Evolutionary conservation across 495 filamentous ascomycete genomes (phyloP), one percentile per base, ranked within the genome.

Genomic region (Ramalina intermedia): DNA sequence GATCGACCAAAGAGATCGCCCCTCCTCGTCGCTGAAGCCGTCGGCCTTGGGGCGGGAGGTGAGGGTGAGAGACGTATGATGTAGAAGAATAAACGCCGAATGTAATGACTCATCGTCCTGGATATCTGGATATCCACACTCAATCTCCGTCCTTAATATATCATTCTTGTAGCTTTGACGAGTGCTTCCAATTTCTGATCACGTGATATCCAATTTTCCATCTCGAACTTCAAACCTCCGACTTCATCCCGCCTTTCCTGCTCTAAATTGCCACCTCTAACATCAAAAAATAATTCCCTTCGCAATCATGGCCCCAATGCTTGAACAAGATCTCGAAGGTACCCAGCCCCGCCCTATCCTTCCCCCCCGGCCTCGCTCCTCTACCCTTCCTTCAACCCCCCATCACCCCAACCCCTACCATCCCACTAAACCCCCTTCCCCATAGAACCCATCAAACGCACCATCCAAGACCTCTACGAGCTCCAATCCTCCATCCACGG

Each of bases 381-480:
- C 2, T 12, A 17, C 8, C 11, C 1, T 20, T 18, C 44, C 27
- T 6, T 33, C 21, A 24, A 45, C 23, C 23, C 23, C 13, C 2
- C 12, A 2, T 8, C 2, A 3, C 27, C 27, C 11, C 2, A 33
- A 4, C 27, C 27, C 18, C 11, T 12, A 17, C 8, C 11, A 3
- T 20, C 16, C 44, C 27, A 13, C 39, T 29, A 24, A 45, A 2
- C 23, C 23, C 13, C 2, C 12, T 4, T 8, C 26, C 0, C 12
- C 9, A 29, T 58, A 80, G 79, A 72, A 38, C 70, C 77, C 55
- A 65, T 84, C 63, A 82, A 84, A 51, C 68, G 74, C 56, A 72
- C 88, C 37, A 87, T 96, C 63, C 84, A 91, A 58, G 82, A 88
- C 57, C 80, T 96, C 43, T 94, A 85, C 70, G 79, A 87, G 59